Percentiles rank a stretch among this genome's conserved stretches.
Evolutionary conservation across 2,329 filamentous ascomycete genomes (phyloP).

Genomic region (Aureobasidium vineae): DNA sequence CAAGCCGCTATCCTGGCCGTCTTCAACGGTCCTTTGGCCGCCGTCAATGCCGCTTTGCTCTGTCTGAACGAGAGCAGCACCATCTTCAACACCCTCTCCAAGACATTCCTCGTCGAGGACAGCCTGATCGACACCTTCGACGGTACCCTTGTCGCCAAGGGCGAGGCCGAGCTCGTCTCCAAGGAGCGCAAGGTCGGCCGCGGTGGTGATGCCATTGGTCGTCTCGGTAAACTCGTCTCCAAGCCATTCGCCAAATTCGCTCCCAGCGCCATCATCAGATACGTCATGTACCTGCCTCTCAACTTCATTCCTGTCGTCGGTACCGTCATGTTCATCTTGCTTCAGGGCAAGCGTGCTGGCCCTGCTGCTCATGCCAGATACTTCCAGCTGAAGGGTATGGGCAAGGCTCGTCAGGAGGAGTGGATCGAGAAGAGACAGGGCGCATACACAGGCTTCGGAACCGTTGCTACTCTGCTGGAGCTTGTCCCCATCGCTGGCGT

Average conservation of each 20-base stretch:
- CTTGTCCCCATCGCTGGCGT: slow-evolving; percentile 81
- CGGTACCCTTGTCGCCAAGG: slow-evolving; percentile 58
- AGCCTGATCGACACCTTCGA: slow-evolving; percentile 88
- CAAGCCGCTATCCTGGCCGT: slow-evolving; percentile 80
- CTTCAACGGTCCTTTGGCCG: slow-evolving; percentile 78
- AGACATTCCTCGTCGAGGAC: slow-evolving; percentile 75
- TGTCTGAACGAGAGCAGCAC: slow-evolving; percentile 55
- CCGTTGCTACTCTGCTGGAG: slow-evolving; percentile 77
- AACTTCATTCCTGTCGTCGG: slow-evolving; percentile 93
- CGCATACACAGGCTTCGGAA: slow-evolving; percentile 73
- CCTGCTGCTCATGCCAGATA: slow-evolving; percentile 64
- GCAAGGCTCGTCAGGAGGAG: slow-evolving; percentile 59
- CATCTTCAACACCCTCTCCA: slow-evolving; percentile 55
- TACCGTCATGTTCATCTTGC: slow-evolving; percentile 72
- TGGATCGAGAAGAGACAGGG: slow-evolving; percentile 70
- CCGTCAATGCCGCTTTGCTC: slow-evolving; percentile 68
- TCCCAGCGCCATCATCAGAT: slow-evolving; percentile 65
- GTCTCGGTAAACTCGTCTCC: slow-evolving; percentile 57
- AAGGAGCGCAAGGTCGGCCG: slow-evolving; percentile 70
- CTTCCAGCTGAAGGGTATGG: slow-evolving; percentile 89
- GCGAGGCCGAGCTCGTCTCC: slow-evolving; percentile 62
- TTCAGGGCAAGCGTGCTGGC: slow-evolving; percentile 61
- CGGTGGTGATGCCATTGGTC: slow-evolving; percentile 52
- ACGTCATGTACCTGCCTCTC: slow-evolving; percentile 81
- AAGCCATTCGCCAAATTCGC: slow-evolving; percentile 56